A percentile compares a stretch with the other conserved stretches of the same genome.
Conservation (phyloP, 2,329 filamentous ascomycete genomes). For the Nigrograna mackinnonii region DNA sequence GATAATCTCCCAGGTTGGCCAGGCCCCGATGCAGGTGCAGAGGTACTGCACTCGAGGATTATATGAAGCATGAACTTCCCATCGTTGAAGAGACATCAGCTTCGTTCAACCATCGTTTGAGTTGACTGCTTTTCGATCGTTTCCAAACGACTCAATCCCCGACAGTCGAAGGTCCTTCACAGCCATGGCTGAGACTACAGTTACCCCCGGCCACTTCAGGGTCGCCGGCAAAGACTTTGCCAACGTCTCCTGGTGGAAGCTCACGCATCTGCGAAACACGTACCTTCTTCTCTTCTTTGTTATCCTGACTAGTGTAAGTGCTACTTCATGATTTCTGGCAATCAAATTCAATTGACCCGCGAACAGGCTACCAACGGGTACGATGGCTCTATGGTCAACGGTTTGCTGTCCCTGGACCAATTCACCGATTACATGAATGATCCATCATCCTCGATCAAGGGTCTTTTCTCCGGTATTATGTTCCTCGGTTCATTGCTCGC, state of each 20-base stretch:
- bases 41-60: constrained; percentile 7
- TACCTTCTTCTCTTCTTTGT: constrained; percentile 24
- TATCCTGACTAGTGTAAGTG: constrained; percentile 16
- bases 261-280: constrained; percentile 14
- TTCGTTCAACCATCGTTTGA: constrained; percentile 11
- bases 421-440: constrained; percentile 26
- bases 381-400: constrained; percentile 27
- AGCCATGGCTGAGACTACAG: constrained; percentile 9
- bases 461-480: constrained; percentile 27
- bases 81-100: constrained; percentile 7
- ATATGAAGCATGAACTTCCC: constrained; percentile 13
- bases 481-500: constrained; percentile 25
- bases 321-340: neutral
- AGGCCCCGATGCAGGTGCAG: constrained; percentile 6
- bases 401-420: constrained; percentile 23
- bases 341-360: neutral
- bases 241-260: constrained; percentile 17
- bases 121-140: constrained; percentile 6
- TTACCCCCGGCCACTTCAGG: constrained; percentile 17
- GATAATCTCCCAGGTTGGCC: constrained; percentile 15
- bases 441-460: constrained; percentile 19
- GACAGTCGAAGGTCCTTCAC: constrained; percentile 2
- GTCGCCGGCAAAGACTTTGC: constrained; percentile 19
- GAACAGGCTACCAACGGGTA: constrained; percentile 19
- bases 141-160: neutral